Conservation (phyloP, 129 eudicot species). For the Flaveria linearis region DNA sequence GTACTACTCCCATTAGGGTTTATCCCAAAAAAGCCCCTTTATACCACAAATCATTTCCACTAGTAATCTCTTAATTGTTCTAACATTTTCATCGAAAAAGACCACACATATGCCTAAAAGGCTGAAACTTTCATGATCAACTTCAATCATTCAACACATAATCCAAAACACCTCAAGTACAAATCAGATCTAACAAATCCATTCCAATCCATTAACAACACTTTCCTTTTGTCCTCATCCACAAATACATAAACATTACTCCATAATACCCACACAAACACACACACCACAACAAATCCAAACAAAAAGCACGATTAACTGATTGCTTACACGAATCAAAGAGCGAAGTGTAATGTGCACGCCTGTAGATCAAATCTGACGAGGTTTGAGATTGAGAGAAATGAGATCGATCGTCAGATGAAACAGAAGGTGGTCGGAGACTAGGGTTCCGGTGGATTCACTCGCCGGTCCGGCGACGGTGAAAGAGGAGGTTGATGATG, state of each 20-base stretch:
- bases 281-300: background rate
- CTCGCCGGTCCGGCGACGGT: slow-evolving; percentile 30
- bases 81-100: background rate
- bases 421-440: background rate
- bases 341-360: slow-evolving; percentile 35
- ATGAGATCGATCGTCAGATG: slow-evolving; percentile 32
- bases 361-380: slow-evolving; percentile 21
- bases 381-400: slow-evolving; percentile 17
- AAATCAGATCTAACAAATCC: slow-evolving; percentile 31
- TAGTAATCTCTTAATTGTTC: background rate
- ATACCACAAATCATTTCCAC: background rate
- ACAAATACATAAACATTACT: slow-evolving; percentile 1
- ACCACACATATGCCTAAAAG: background rate
- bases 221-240: slow-evolving; percentile 14
- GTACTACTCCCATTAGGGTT: background rate
- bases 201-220: background rate
- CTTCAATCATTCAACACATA: slow-evolving; percentile 21
- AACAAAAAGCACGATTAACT: slow-evolving; percentile 3
- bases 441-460: slow-evolving; percentile 24
- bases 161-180: slow-evolving; percentile 31
- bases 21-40: slow-evolving; percentile 19
- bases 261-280: background rate
- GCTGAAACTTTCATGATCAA: slow-evolving; percentile 7
- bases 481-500: slow-evolving; percentile 24
- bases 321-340: slow-evolving; percentile 32